Conservation (phyloP, 2,329 filamentous ascomycete genomes). For the Neonectria punicea region DNA sequence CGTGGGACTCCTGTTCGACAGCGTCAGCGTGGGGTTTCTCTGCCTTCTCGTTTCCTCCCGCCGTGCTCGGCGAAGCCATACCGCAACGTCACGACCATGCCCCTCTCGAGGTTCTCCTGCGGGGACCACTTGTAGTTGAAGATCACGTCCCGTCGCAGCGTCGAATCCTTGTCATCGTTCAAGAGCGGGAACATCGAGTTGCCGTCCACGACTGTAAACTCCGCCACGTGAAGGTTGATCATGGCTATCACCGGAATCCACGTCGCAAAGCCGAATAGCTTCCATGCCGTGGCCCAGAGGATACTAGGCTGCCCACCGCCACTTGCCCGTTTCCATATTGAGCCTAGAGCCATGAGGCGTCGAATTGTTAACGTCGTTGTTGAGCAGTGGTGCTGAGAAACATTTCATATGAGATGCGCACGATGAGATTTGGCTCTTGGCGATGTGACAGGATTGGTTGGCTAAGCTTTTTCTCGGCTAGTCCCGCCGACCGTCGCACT, state of each 20-base stretch:
- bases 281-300: constrained; percentile 52
- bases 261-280: constrained; percentile 64
- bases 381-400: not conserved
- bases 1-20: constrained; percentile 69
- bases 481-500: constrained; percentile 17
- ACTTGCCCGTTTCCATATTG: constrained; percentile 51
- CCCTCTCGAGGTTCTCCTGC: constrained; percentile 68
- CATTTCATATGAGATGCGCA: constrained; percentile 24
- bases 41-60: constrained; percentile 9
- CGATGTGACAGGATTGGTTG: constrained; percentile 5
- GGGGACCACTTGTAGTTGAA: constrained; percentile 69
- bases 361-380: constrained; percentile 9
- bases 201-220: constrained; percentile 67
- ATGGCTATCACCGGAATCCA: constrained; percentile 72
- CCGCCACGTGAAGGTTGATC: constrained; percentile 70
- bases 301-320: constrained; percentile 37
- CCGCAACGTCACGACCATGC: constrained; percentile 81
- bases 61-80: constrained; percentile 47
- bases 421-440: constrained; percentile 20
- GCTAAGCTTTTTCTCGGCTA: constrained; percentile 40
- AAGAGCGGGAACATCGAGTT: constrained; percentile 82
- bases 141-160: constrained; percentile 64
- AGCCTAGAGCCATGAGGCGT: constrained; percentile 47
- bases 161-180: constrained; percentile 72
- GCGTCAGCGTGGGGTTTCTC: constrained; percentile 4